These are phyloP conservation scores for Starmerella sp. DNA, from an alignment of 805 yeast genomes.

Conservation along the genomic window DNA sequence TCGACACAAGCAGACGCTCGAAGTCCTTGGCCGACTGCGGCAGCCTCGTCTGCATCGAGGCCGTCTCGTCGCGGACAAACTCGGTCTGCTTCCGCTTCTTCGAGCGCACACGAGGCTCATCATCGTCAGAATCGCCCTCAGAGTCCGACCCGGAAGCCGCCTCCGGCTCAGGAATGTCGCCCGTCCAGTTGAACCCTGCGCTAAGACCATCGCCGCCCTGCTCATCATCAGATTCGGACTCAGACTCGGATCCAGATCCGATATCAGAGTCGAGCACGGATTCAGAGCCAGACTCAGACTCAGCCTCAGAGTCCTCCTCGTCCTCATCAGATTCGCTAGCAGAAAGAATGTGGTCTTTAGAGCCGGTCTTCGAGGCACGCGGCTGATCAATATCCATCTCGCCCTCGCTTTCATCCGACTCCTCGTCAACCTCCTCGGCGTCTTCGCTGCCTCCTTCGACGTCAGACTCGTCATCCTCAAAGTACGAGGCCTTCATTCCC, in stretches of 20 bases:
- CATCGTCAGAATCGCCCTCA: conserved; percentile 36
- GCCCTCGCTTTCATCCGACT: conserved; percentile 8
- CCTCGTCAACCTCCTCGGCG: conserved; percentile 22
- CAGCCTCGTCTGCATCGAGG: conserved; percentile 66
- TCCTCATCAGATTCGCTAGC: conserved; percentile 22
- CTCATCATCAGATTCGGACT: conserved; percentile 50
- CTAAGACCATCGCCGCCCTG: conserved; percentile 46
- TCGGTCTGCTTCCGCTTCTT: conserved; percentile 29
- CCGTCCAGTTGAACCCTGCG: conserved; percentile 93
- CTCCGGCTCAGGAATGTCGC: conserved; percentile 44
- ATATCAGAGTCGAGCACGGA: conserved; percentile 32
- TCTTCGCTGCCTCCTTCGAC: conserved; percentile 23
- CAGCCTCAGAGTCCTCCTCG: conserved; percentile 25
- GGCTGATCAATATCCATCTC: conserved; percentile 1
- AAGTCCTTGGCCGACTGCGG: conserved; percentile 90
- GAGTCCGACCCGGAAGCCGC: conserved; percentile 37
- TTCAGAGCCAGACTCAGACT: conserved; percentile 42
- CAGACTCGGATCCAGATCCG: conserved; percentile 19
- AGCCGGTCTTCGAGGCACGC: neutral
- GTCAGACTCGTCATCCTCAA: conserved; percentile 34
- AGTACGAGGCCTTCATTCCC: conserved; percentile 93
- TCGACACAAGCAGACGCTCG: conserved; percentile 82
- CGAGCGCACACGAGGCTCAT: conserved; percentile 32
- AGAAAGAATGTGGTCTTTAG: conserved; percentile 13
- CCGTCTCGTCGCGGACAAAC: conserved; percentile 67